Base-by-base conservation (phyloP, 768 basidiomycete genomes). In the Xanthoconium purpureum region DNA sequence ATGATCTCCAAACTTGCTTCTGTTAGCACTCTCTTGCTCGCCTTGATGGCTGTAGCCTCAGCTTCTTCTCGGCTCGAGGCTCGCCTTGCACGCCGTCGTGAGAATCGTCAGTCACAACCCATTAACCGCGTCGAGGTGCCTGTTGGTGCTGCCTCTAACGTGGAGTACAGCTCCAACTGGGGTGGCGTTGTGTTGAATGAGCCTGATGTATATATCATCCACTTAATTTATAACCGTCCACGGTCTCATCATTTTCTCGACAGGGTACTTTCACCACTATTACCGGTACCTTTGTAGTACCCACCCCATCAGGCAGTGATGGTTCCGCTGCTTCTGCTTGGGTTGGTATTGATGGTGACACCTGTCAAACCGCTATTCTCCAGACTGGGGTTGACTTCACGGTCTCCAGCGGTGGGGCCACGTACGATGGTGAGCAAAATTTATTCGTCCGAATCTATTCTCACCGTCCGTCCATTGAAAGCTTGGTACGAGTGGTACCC, bases 401-500 rank as follows among this genome's bases (percentile, higher is more conserved):
- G 0, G 6, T 65, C 40, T 6, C 3, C 2, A 3, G 14, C 15
- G 58, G 54, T 0, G 7, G 0, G 6, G 50, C 32, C 37, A 47
- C 60, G 32, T 66, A 61, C 29, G 47, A 55, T 53, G 61, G 61
- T 63, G 15, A 53, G 20, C 20, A 12, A 0, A 32, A 7, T 6
- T 1, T 18, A 24, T 15, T 6, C 1, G 6, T 24, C 42, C 3
- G 8, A 18, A 39, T 47, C 32, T 13, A 10, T 46, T 53, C 28
- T 57, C 24, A 57, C 35, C 2, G 5, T 5, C 12, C 11, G 6
- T 40, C 36, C 13, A 15, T 39, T 17, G n/a, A 39, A 36, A 65
- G 66, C 63, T 49, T 67, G 66, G 66, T 66, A 57, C 45, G 58
- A 66, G n/a, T 68, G 58, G 66, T 58, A 46, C 53, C 62, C 67